phyloP scores from a whole-genome alignment of 805 yeast genomes.

The Candida fluviatilis region DNA sequence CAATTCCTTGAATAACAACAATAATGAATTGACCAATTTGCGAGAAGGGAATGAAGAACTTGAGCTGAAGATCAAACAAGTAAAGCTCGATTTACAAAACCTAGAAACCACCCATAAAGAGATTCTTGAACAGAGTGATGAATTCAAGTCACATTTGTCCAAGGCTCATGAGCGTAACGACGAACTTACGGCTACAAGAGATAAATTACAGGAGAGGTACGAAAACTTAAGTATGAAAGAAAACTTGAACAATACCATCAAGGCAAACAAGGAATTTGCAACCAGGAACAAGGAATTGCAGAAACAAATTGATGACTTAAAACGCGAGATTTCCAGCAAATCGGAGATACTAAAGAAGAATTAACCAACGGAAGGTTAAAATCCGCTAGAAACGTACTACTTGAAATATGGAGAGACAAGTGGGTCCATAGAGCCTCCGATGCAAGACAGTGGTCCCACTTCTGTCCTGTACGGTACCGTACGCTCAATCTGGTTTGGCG shows the following conservation, averaged over 20 bases:
- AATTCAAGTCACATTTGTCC: conserved; percentile 18
- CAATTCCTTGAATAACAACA: conserved; percentile 33
- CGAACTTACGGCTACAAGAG: conserved; percentile 10
- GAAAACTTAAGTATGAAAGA: conserved; percentile 34
- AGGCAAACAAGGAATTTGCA: conserved; percentile 38
- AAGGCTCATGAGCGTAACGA: conserved; percentile 18
- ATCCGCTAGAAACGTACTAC: no score
- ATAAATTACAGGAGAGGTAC: conserved; percentile 19
- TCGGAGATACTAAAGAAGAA: not conserved
- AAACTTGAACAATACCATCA: conserved; percentile 32
- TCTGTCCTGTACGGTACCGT: no score
- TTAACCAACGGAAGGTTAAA: no score
- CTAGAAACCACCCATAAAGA: conserved; percentile 34
- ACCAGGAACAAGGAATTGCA: conserved; percentile 30
- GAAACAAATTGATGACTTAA: conserved; percentile 25
- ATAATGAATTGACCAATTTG: conserved; percentile 33
- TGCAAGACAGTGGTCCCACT: no score
- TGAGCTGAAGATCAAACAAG: conserved; percentile 19
- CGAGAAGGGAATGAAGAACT: conserved; percentile 36
- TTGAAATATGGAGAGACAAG: not conserved
- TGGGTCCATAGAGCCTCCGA: no score
- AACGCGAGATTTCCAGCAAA: conserved; percentile 6
- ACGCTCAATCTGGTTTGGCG: no score
- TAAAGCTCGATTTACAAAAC: conserved; percentile 24
- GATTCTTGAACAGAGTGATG: conserved; percentile 29